A percentile compares a stretch with the other conserved stretches of the same genome.
Conservation (phyloP, 176 grass and related monocot genomes). For the Cenchrus purpureus region DNA sequence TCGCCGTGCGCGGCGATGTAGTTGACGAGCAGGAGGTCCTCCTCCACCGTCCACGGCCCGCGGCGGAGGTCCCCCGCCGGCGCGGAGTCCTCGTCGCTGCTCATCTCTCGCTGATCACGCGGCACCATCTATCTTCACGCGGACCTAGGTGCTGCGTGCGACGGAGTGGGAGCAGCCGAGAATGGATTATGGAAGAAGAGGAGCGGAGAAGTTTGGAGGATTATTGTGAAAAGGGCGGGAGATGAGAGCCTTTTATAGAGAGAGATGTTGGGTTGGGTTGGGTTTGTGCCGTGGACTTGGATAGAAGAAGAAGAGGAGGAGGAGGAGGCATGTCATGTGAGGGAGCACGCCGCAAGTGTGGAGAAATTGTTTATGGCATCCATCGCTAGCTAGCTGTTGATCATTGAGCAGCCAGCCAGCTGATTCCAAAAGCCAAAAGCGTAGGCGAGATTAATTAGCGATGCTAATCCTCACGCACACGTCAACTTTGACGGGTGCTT, state of each 20-base stretch:
- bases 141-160: background rate
- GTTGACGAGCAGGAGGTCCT: conserved; percentile 80
- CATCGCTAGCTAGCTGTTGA: background rate
- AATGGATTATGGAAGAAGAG: background rate
- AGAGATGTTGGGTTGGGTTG: background rate
- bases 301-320: background rate
- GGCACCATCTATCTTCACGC: background rate
- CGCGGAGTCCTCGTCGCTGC: conserved; percentile 38
- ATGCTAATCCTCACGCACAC: conserved; percentile 36
- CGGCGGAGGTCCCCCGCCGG: conserved; percentile 50
- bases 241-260: conserved; percentile 64
- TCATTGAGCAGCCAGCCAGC: background rate
- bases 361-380: conserved; percentile 42
- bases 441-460: conserved; percentile 40
- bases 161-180: background rate
- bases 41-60: conserved; percentile 91
- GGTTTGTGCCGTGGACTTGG: conserved; percentile 31
- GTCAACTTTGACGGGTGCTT: conserved; percentile 36
- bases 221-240: conserved; percentile 53
- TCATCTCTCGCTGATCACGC: conserved; percentile 22
- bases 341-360: conserved; percentile 58
- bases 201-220: background rate
- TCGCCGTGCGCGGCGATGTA: conserved; percentile 77
- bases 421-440: conserved; percentile 61
- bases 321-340: background rate